Percentiles rank a stretch among this genome's conserved stretches.
phyloP scores from a whole-genome alignment of 2,329 filamentous ascomycete genomes.

The Aspergillus hiratsukae region DNA sequence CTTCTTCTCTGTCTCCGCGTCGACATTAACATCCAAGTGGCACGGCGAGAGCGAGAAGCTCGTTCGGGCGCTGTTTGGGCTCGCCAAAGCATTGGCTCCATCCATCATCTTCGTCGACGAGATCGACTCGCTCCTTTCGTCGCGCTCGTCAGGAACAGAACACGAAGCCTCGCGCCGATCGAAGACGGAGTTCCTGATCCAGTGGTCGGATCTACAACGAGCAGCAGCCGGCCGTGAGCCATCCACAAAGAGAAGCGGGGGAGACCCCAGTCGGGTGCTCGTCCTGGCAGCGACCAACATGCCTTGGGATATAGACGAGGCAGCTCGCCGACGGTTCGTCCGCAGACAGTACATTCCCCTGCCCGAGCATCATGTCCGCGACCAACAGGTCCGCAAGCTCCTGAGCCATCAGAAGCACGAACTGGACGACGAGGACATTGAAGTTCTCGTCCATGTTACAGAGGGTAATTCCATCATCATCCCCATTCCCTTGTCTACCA shows the following conservation, averaged over 20 bases:
- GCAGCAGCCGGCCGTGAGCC: conserved; percentile 82
- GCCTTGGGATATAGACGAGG: conserved; percentile 97
- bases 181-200: conserved; percentile 96
- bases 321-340: conserved; percentile 84
- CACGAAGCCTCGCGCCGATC: conserved; percentile 90
- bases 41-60: conserved; percentile 95
- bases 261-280: conserved; percentile 81
- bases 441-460: conserved; percentile 70
- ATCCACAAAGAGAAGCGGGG: conserved; percentile 56
- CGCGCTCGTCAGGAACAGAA: conserved; percentile 71
- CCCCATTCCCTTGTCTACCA: background rate
- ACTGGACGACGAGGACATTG: conserved; percentile 67
- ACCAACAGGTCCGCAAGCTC: conserved; percentile 71
- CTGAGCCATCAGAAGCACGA: conserved; percentile 84
- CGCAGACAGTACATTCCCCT: conserved; percentile 92
- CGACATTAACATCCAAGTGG: conserved; percentile 91
- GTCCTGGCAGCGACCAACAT: conserved; percentile 94
- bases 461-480: conserved; percentile 56
- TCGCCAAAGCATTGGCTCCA: conserved; percentile 85
- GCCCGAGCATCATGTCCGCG: conserved; percentile 77
- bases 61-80: conserved; percentile 80
- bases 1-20: conserved; percentile 95
- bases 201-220: conserved; percentile 91
- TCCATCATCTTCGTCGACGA: conserved; percentile 99
- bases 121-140: conserved; percentile 88